Evolutionary conservation across 257 asterid species (phyloP).

Genomic region (Ilex asprella): DNA sequence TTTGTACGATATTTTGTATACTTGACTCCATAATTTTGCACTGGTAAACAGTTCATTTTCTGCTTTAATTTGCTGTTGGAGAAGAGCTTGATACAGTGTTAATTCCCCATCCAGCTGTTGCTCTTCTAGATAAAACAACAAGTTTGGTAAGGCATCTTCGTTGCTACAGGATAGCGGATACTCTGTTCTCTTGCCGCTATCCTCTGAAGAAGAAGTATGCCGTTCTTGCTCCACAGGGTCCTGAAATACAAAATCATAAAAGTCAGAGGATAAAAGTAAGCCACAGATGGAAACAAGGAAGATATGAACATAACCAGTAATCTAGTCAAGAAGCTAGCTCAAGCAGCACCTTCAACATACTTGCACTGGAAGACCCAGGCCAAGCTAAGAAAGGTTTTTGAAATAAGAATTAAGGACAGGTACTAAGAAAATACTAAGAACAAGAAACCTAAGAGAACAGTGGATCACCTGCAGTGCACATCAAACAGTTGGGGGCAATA

Average conservation of each 20-base stretch:
- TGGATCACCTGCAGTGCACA: no score
- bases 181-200: constrained; percentile 16
- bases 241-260: constrained; percentile 21
- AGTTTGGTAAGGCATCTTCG: constrained; percentile 39
- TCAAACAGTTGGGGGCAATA: no score
- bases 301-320: not conserved
- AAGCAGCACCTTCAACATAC: no score
- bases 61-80: constrained; percentile 39
- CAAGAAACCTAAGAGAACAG: no score
- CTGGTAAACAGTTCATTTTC: constrained; percentile 33
- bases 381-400: not conserved
- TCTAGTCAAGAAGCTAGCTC: no score
- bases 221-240: constrained; percentile 34
- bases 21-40: constrained; percentile 62
- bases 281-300: not conserved
- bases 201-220: constrained; percentile 29
- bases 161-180: constrained; percentile 25
- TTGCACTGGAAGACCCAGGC: not conserved
- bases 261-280: not conserved
- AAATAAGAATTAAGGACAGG: no score
- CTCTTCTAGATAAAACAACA: constrained; percentile 64
- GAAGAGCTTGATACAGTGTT: constrained; percentile 70
- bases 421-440: no score
- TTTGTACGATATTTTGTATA: constrained; percentile 50
- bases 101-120: constrained; percentile 42